Percentiles rank a stretch among this genome's conserved stretches.
phyloP scores from a whole-genome alignment of 352 stramenopile genomes.

The Phytophthora tentaculata region DNA sequence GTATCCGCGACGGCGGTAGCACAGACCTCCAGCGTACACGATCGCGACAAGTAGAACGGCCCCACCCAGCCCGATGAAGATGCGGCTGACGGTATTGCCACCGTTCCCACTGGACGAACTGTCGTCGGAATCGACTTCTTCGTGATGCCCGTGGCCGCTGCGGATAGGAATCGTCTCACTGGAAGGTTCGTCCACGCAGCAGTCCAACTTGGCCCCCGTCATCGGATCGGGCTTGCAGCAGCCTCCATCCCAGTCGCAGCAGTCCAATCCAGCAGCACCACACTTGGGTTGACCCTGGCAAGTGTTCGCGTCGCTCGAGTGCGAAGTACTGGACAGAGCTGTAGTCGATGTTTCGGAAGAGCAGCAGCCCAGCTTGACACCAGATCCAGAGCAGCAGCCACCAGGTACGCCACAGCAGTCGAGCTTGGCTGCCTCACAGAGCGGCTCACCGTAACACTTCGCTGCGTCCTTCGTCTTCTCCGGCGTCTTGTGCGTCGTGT shows the following conservation, averaged over 20 bases:
- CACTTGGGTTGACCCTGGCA: constrained; percentile 56
- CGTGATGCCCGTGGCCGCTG: constrained; percentile 16
- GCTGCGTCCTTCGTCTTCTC: constrained; percentile 24
- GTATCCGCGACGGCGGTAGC: constrained; percentile 76
- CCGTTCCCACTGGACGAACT: constrained; percentile 14
- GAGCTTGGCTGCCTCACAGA: constrained; percentile 47
- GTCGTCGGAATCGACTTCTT: constrained; percentile 26
- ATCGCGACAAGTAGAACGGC: constrained; percentile 47
- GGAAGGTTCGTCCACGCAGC: constrained; percentile 37
- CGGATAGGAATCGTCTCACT: constrained; percentile 21
- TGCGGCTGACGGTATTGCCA: constrained; percentile 25
- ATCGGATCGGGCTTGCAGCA: constrained; percentile 51
- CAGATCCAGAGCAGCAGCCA: constrained; percentile 54
- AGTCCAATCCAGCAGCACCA: constrained; percentile 49
- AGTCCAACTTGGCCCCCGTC: constrained; percentile 42
- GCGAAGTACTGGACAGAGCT: constrained; percentile 7
- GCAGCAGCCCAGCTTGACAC: constrained; percentile 53
- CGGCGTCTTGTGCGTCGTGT: constrained; percentile 38
- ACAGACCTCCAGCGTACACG: constrained; percentile 54
- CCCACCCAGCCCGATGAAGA: constrained; percentile 50
- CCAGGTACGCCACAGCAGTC: constrained; percentile 51
- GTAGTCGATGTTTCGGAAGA: constrained; percentile 12
- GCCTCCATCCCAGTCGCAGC: constrained; percentile 45
- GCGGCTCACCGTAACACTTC: constrained; percentile 47
- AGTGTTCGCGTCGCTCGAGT: constrained; percentile 14